Conservation (phyloP, 169 alveolate species). For the Neospora caninum region DNA sequence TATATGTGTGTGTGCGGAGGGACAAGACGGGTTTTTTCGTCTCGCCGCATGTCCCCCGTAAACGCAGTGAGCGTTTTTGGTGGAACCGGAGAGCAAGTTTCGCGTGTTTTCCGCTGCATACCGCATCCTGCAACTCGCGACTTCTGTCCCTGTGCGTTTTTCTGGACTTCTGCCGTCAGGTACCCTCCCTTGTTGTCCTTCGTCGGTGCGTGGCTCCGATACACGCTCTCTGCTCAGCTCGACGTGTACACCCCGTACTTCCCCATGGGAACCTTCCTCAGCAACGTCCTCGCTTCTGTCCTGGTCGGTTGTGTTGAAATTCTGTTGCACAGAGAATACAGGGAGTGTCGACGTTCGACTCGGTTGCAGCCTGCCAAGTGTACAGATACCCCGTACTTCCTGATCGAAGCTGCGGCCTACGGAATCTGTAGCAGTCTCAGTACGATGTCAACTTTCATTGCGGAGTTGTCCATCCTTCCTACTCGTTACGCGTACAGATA, state of each 20-base stretch:
- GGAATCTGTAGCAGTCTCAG: conserved; percentile 30
- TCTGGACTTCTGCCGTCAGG: neutral
- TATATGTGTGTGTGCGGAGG: too few relatives aligned
- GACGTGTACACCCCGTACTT: conserved; percentile 6
- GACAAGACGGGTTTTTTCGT: too few relatives aligned
- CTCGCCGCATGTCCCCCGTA: too few relatives aligned
- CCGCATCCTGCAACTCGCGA: too few relatives aligned
- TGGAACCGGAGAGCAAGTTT: too few relatives aligned
- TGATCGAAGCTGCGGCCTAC: neutral
- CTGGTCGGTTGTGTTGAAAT: neutral
- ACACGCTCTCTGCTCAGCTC: neutral
- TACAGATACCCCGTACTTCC: neutral
- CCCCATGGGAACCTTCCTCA: conserved; percentile 20
- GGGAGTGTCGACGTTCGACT: neutral
- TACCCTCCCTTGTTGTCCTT: neutral
- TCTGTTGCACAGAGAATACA: neutral
- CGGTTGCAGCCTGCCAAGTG: neutral
- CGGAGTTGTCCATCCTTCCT: conserved; percentile 17
- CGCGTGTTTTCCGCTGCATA: too few relatives aligned
- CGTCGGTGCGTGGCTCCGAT: conserved; percentile 2
- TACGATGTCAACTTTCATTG: conserved; percentile 5
- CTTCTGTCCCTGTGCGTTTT: neutral
- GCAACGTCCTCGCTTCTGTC: conserved; percentile 12
- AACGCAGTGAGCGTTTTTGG: too few relatives aligned
- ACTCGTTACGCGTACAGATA: neutral